Percentiles rank a stretch among this genome's conserved stretches.
Conservation (phyloP, 371 early-diverging fungal species). For the Vavraia culicis region DNA sequence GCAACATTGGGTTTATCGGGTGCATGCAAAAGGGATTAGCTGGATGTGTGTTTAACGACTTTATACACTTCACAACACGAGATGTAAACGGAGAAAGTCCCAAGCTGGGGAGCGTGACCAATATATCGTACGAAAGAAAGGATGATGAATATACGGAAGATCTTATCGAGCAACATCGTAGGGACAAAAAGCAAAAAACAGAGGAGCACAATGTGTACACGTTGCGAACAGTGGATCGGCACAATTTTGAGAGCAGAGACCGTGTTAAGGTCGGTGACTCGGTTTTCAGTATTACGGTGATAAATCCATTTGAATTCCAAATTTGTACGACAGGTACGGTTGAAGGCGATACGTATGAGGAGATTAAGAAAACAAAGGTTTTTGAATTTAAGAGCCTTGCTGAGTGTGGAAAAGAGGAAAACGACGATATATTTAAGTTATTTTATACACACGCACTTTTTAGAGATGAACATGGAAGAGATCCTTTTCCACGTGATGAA, state of each 20-base stretch:
- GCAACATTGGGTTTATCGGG: conserved; percentile 67
- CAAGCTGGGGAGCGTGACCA: conserved; percentile 70
- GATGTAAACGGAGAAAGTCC: conserved; percentile 84
- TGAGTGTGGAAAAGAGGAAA: conserved; percentile 59
- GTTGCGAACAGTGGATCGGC: conserved; percentile 38
- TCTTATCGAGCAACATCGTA: no score
- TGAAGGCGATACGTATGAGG: conserved; percentile 20
- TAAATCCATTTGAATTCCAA: conserved; percentile 29
- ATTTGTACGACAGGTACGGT: conserved; percentile 16
- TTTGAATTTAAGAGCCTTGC: conserved; percentile 11
- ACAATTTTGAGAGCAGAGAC: conserved; percentile 40
- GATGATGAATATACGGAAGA: not conserved
- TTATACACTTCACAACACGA: conserved; percentile 64
- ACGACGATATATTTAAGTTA: conserved; percentile 32
- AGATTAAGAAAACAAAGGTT: conserved; percentile 17
- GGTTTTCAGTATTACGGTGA: conserved; percentile 26
- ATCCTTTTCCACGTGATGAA: no score
- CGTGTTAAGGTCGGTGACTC: conserved; percentile 28
- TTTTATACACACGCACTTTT: no score
- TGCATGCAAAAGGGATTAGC: conserved; percentile 77
- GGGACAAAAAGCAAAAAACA: no score
- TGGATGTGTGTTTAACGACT: conserved; percentile 83
- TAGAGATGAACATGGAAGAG: no score
- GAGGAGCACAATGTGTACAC: conserved; percentile 2
- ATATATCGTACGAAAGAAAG: conserved; percentile 49